Conservation (phyloP, 805 yeast species). For the Zygoascus ofunaensis region DNA sequence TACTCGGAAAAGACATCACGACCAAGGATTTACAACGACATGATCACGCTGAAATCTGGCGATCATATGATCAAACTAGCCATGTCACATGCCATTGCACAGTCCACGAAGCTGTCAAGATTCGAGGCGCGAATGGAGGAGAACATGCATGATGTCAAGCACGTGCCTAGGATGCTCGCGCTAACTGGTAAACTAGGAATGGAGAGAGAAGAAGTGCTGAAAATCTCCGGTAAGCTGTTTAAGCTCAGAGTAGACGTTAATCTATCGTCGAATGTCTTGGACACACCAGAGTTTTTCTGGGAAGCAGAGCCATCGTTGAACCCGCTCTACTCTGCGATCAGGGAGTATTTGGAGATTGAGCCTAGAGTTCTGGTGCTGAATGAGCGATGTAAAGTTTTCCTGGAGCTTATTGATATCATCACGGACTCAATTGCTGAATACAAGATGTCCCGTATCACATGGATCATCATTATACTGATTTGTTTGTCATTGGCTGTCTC, state of each 20-base stretch:
- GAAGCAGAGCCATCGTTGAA: conserved; percentile 87
- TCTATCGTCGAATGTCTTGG: conserved; percentile 78
- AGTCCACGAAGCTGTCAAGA: conserved; percentile 81
- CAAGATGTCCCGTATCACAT: conserved; percentile 83
- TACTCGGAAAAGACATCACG: conserved; percentile 41
- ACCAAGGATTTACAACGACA: conserved; percentile 67
- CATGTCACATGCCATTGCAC: conserved; percentile 94
- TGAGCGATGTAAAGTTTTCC: conserved; percentile 85
- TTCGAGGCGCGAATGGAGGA: conserved; percentile 89
- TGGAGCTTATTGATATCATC: conserved; percentile 86
- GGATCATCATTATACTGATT: conserved; percentile 79
- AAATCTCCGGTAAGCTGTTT: conserved; percentile 83
- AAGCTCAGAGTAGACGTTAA: conserved; percentile 90
- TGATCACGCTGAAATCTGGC: conserved; percentile 82
- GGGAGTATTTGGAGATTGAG: conserved; percentile 91
- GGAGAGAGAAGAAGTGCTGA: conserved; percentile 72
- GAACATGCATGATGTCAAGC: conserved; percentile 74
- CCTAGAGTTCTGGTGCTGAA: conserved; percentile 89
- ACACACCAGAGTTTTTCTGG: conserved; percentile 97
- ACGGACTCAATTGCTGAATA: conserved; percentile 91
- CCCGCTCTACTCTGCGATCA: conserved; percentile 78
- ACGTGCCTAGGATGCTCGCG: conserved; percentile 81
- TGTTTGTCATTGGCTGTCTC: conserved; percentile 72
- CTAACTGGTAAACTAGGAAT: conserved; percentile 81
- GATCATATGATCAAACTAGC: conserved; percentile 89